A percentile compares a stretch with the other conserved stretches of the same genome.
Conservation (phyloP, 169 alveolate species). For the Hepatocystis sp. region DNA sequence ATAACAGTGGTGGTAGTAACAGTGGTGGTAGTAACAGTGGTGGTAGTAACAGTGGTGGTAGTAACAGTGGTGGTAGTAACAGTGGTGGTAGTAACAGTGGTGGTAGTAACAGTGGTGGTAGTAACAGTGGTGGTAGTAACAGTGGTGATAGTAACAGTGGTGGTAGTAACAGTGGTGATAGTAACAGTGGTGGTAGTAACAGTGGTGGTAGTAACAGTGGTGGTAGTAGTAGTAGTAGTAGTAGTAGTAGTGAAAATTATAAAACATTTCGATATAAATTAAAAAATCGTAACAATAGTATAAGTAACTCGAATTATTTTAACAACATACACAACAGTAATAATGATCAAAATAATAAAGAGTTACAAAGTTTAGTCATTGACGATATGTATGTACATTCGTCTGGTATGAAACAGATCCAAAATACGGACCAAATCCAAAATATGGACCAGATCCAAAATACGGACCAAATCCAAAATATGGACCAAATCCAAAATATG, state of each 20-base stretch:
- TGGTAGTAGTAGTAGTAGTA: no score
- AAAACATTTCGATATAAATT: no score
- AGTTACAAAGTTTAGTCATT: slow-evolving; percentile 17
- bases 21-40: not conserved
- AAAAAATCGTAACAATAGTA: not conserved
- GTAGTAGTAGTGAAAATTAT: no score
- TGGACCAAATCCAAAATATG: no score
- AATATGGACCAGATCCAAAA: no score
- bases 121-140: not conserved
- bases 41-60: not conserved
- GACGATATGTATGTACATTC: slow-evolving; percentile 9
- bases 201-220: slow-evolving; percentile 1
- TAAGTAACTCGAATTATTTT: not conserved
- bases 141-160: not conserved
- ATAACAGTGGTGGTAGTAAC: no score
- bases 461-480: no score
- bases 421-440: no score
- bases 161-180: not conserved
- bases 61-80: not conserved
- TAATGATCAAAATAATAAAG: slow-evolving; percentile 9
- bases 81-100: not conserved
- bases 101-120: not conserved
- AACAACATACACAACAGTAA: slow-evolving; percentile 19
- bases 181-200: not conserved
- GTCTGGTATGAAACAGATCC: no score